Evolutionary conservation across 768 basidiomycete genomes (phyloP).

Genomic region (Mycena crocata): DNA sequence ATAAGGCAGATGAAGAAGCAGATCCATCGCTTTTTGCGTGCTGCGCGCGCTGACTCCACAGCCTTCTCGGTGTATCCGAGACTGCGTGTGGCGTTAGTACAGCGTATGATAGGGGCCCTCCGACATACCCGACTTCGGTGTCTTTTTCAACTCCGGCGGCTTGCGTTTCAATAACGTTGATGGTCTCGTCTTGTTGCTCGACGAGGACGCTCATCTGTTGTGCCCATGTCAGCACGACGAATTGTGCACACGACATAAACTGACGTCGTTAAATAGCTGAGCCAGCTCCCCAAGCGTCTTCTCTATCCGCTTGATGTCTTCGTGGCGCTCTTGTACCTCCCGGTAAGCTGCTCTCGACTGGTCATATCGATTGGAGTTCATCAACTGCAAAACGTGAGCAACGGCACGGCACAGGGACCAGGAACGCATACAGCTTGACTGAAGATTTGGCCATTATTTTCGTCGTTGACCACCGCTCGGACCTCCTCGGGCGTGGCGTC

Average conservation of each 20-base stretch:
- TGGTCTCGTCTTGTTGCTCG: constrained; percentile 92
- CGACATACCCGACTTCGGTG: constrained; percentile 81
- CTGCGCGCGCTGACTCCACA: constrained; percentile 85
- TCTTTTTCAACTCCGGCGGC: constrained; percentile 84
- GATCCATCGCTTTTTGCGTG: constrained; percentile 97
- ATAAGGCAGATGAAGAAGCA: constrained; percentile 85
- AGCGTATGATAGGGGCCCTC: neutral
- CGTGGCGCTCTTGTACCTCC: constrained; percentile 97
- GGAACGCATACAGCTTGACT: constrained; percentile 77
- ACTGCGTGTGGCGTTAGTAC: constrained; percentile 51
- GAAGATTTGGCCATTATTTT: constrained; percentile 87
- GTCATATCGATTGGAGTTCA: constrained; percentile 92
- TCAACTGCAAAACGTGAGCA: constrained; percentile 61
- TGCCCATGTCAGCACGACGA: constrained; percentile 1
- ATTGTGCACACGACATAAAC: constrained; percentile 38
- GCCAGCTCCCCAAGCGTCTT: constrained; percentile 92
- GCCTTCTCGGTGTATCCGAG: constrained; percentile 88
- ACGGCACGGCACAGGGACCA: neutral
- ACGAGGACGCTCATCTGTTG: constrained; percentile 92
- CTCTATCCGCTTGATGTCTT: constrained; percentile 96
- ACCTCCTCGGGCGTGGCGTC: constrained; percentile 93
- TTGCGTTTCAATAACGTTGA: constrained; percentile 84
- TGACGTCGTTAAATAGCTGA: constrained; percentile 94
- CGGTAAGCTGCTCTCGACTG: constrained; percentile 91
- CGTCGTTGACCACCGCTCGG: constrained; percentile 86